phyloP scores from a whole-genome alignment of 371 early-diverging fungal species.

The Mortierella sp. region DNA sequence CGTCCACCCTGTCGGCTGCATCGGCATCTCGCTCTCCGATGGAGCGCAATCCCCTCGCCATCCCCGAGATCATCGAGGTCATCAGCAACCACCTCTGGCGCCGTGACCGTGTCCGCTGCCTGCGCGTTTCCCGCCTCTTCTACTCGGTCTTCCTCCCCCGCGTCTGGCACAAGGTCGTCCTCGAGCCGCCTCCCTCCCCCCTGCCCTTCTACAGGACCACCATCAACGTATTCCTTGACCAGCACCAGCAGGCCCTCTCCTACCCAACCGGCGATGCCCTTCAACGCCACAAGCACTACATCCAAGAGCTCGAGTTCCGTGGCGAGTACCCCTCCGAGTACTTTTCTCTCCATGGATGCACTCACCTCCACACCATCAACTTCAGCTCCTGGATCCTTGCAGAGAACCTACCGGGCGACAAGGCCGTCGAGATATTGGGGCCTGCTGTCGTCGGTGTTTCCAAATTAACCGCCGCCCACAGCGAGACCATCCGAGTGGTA shows the following conservation, averaged over 20 bases:
- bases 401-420: too few species aligned
- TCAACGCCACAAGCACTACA: constrained; percentile 2
- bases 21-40: too few species aligned
- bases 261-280: background rate
- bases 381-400: background rate
- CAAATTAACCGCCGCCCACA: too few species aligned
- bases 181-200: too few species aligned
- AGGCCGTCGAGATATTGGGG: too few species aligned
- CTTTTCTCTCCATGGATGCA: background rate
- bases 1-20: too few species aligned
- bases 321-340: background rate
- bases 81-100: background rate
- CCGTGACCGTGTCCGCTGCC: background rate
- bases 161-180: background rate
- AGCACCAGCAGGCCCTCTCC: background rate
- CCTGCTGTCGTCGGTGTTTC: too few species aligned
- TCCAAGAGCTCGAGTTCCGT: constrained; percentile 1
- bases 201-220: too few species aligned
- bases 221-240: background rate
- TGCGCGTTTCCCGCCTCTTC: constrained; percentile 3
- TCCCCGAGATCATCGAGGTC: constrained; percentile 12
- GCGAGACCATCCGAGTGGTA: too few species aligned
- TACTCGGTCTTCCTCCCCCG: background rate
- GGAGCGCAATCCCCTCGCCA: constrained; percentile 2
- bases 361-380: background rate